Base-by-base conservation (phyloP, 306 rosid species). In the Psophocarpus tetragonolobus region DNA sequence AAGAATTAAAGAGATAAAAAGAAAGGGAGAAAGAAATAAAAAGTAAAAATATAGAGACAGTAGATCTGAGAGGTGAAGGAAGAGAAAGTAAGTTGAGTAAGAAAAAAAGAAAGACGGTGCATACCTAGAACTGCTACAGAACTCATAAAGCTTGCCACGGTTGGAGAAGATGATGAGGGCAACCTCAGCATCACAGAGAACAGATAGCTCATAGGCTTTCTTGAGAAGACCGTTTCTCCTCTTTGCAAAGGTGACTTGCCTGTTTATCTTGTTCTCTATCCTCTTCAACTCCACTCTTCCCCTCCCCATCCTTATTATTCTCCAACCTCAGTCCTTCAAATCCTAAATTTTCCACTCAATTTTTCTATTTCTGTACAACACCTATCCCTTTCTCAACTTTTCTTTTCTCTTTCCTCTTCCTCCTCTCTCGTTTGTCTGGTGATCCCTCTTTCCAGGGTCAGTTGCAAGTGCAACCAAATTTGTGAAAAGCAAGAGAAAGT, bases 231-330 rank as follows among this genome's bases (percentile, higher is more conserved):
- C 98, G 84, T 91, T 93, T 67, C 98, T 93, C 51, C 98, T 89
- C 87, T 93, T 91, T 21, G 98, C 93, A 87, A 93, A 93, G 8
- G 98, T 93, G 2, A 93, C 98, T 51, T 93, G 98, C 81, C 98
- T 91, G 91, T 93, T 93, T 85, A 93, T 91, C 88, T 93, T 93
- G 91, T 93, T 93, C 87, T 93, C 97, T 86, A 91, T 93, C 82
- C 98, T 93, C 97, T 89, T 93, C 88, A 93, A 65, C 84, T 93
- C 98, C 53, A 93, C 98, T 88, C 97, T 89, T 88, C 98, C 97
- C 77, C 98, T 91, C 57, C 98, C 98, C 98, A 93, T 58, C 60
- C 66, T 64, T 79, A 44, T 74, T 66, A 66, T 29, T 32, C n/a
- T 50, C 73, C 27, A 64, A 42, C 73, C 36, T 57, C 68, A 8